These are phyloP conservation scores for Hygrophila difformis DNA, from an alignment of 257 asterid species.

Conservation along the genomic window DNA sequence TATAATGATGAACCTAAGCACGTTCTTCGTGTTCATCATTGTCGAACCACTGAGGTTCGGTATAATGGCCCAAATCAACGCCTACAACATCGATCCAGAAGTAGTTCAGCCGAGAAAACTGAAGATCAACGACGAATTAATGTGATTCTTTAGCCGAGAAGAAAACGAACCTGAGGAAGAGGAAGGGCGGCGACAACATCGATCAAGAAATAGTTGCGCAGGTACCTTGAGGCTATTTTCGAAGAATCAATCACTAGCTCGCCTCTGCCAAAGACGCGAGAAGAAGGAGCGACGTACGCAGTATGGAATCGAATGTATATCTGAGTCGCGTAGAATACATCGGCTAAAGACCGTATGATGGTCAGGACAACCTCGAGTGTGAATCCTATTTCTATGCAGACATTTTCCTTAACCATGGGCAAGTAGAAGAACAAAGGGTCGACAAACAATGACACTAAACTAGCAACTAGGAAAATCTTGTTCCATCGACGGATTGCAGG, in stretches of 20 bases:
- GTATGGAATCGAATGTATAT: constrained; percentile 65
- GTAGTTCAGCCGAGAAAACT: background rate
- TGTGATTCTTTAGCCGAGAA: background rate
- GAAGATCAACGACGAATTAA: too few relatives aligned
- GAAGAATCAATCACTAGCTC: constrained; percentile 84
- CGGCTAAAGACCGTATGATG: constrained; percentile 62
- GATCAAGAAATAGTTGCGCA: constrained; percentile 54
- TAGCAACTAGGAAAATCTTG: constrained; percentile 76
- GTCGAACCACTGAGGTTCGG: constrained; percentile 69
- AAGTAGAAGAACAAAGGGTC: constrained; percentile 91
- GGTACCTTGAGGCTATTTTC: constrained; percentile 55
- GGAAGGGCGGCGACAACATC: constrained; percentile 78
- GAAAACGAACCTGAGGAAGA: constrained; percentile 78
- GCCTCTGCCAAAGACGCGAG: constrained; percentile 97
- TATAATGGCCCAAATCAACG: constrained; percentile 62
- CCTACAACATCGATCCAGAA: too few relatives aligned
- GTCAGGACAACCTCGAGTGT: constrained; percentile 60
- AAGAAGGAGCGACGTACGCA: constrained; percentile 94
- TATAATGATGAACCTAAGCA: constrained; percentile 70
- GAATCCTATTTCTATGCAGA: constrained; percentile 66
- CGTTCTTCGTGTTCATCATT: constrained; percentile 79
- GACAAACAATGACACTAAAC: constrained; percentile 75
- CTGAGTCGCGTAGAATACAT: constrained; percentile 63
- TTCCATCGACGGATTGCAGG: constrained; percentile 77
- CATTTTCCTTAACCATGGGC: constrained; percentile 40